These are phyloP conservation scores for Boletus semigastroideus DNA, from an alignment of 1,284 basidiomycete genomes.

Conservation along the genomic window DNA sequence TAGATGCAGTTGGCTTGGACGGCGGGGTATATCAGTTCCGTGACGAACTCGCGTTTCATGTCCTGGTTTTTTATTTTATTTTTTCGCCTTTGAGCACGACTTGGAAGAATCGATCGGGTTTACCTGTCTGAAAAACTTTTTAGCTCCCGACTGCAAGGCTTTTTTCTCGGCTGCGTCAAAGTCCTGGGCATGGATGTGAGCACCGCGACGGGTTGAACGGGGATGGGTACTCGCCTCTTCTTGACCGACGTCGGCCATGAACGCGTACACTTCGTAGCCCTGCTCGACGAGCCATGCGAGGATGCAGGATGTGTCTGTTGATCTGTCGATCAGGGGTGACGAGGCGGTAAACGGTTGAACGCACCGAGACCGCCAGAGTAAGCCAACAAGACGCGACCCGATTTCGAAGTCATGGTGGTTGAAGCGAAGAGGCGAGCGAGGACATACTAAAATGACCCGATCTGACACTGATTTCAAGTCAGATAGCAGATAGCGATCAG, in stretches of 20 bases:
- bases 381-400: constrained; percentile 87
- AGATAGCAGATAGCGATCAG: too few relatives aligned
- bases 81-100: not conserved
- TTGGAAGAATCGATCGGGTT: not conserved
- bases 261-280: constrained; percentile 96
- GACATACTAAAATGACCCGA: not conserved
- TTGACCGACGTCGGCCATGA: constrained; percentile 99
- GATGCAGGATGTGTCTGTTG: constrained; percentile 85
- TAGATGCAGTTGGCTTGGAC: constrained; percentile 99
- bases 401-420: constrained; percentile 21
- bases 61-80: constrained; percentile 52
- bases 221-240: constrained; percentile 67
- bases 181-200: constrained; percentile 54
- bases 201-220: too few relatives aligned
- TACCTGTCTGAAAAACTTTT: constrained; percentile 92
- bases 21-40: constrained; percentile 96
- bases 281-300: constrained; percentile 97
- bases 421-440: not conserved
- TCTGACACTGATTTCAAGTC: too few relatives aligned
- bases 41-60: constrained; percentile 93
- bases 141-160: constrained; percentile 90
- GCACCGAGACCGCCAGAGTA: constrained; percentile 97
- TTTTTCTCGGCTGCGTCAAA: constrained; percentile 93
- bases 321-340: constrained; percentile 6
- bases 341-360: constrained; percentile 32